Percentiles rank a stretch among this genome's conserved stretches.
phyloP scores from a whole-genome alignment of 345 rosid genomes.

The Eucalyptus curtisii region DNA sequence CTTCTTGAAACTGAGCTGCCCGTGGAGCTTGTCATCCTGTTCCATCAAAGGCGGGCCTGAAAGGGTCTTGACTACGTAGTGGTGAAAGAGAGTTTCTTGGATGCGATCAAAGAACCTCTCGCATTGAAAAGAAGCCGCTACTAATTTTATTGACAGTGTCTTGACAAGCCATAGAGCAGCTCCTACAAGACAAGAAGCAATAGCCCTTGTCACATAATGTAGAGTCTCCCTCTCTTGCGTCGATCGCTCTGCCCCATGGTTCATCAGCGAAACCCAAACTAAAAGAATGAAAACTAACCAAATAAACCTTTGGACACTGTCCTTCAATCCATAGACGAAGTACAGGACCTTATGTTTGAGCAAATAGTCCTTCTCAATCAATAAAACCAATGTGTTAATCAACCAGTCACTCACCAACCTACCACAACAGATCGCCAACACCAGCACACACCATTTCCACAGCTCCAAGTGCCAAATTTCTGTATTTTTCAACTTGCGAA shows the following conservation, averaged over 20 bases:
- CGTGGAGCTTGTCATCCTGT: constrained; percentile 25
- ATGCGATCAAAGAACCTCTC: constrained; percentile 55
- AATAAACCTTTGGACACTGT: constrained; percentile 36
- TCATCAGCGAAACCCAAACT: constrained; percentile 50
- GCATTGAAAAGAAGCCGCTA: constrained; percentile 47
- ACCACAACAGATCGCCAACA: constrained; percentile 40
- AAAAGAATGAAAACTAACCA: constrained; percentile 44
- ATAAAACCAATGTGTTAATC: constrained; percentile 35
- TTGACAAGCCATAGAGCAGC: constrained; percentile 51
- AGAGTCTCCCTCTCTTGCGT: constrained; percentile 13
- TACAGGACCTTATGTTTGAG: constrained; percentile 58
- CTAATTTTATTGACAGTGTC: constrained; percentile 33
- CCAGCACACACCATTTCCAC: constrained; percentile 61
- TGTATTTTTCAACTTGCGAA: constrained; percentile 7
- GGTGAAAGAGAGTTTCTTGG: constrained; percentile 71
- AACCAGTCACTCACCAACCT: constrained; percentile 40
- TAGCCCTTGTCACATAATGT: constrained; percentile 27
- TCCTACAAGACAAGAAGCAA: constrained; percentile 35
- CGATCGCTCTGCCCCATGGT: constrained; percentile 28
- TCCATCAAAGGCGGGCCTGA: constrained; percentile 53
- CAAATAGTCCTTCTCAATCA: constrained; percentile 45
- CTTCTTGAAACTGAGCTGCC: constrained; percentile 39
- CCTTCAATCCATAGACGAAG: constrained; percentile 46
- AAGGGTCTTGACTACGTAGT: constrained; percentile 42
- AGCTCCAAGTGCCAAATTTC: constrained; percentile 33